A percentile compares a stretch with the other conserved stretches of the same genome.
Evolutionary conservation across 306 rosid genomes (phyloP).

Genomic region (Ziziphus jujuba): DNA sequence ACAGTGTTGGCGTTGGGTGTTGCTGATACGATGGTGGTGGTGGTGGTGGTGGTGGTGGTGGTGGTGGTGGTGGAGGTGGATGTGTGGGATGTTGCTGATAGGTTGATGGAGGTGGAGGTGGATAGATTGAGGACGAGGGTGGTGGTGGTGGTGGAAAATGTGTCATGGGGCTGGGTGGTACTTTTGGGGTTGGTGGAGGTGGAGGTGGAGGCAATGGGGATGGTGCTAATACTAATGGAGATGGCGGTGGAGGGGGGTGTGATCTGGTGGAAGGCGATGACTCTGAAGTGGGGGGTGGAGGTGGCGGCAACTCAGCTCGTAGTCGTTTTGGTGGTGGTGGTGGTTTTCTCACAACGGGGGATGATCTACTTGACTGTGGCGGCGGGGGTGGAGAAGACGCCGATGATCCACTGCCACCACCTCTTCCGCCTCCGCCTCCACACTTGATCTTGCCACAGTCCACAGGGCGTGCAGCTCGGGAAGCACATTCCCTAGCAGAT

Average conservation of each 20-base stretch:
- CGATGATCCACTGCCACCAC: background rate
- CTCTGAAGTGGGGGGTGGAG: constrained; percentile 30
- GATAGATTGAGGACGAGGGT: constrained; percentile 6
- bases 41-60: constrained; percentile 5
- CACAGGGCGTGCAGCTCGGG: constrained; percentile 18
- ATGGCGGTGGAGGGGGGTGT: constrained; percentile 14
- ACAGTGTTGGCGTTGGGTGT: background rate
- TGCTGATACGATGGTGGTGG: constrained; percentile 1
- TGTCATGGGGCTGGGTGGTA: constrained; percentile 20
- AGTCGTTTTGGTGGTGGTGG: background rate
- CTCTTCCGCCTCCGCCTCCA: background rate
- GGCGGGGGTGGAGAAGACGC: background rate
- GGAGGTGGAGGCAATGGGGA: background rate
- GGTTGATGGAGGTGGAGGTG: constrained; percentile 8
- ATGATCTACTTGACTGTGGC: background rate
- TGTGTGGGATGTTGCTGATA: background rate
- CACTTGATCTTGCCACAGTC: constrained; percentile 24
- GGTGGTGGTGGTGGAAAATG: constrained; percentile 13
- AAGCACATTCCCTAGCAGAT: constrained; percentile 27
- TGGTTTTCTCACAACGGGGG: background rate
- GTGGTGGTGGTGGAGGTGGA: constrained; percentile 2
- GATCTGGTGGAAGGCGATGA: constrained; percentile 30
- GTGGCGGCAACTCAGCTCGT: constrained; percentile 8
- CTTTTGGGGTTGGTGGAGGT: constrained; percentile 23
- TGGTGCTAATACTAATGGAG: background rate